A percentile compares a stretch with the other conserved stretches of the same genome.
phyloP scores from a whole-genome alignment of 768 basidiomycete species.

The Rhodotorula babjevae region DNA sequence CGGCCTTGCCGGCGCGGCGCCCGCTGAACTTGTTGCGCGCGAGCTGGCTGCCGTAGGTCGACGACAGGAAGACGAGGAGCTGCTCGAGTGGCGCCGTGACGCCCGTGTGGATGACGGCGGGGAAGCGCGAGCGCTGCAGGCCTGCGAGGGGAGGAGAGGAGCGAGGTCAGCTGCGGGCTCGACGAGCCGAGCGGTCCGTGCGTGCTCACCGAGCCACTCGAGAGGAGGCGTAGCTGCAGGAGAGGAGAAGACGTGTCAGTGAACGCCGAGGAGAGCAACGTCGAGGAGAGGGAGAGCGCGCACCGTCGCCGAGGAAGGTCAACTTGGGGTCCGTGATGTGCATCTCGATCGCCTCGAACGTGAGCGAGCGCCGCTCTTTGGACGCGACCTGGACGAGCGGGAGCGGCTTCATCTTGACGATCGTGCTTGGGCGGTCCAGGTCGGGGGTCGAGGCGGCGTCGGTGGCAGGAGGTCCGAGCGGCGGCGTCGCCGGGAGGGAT shows the following conservation, averaged over 20 bases:
- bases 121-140: conserved; percentile 14
- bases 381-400: not conserved
- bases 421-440: not conserved
- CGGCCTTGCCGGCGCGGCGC: no score
- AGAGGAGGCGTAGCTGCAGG: conserved; percentile 11
- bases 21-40: not conserved
- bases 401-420: conserved; percentile 20
- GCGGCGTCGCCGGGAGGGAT: conserved; percentile 49
- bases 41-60: conserved; percentile 1
- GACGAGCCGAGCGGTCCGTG: no score
- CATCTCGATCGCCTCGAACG: conserved; percentile 32
- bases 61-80: conserved; percentile 48
- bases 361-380: conserved; percentile 2
- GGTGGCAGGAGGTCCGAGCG: not conserved
- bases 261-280: no score
- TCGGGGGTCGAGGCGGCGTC: not conserved
- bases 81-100: conserved; percentile 62
- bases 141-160: not conserved
- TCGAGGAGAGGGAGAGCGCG: no score
- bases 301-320: conserved; percentile 33
- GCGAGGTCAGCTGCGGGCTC: not conserved
- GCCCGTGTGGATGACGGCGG: conserved; percentile 10
- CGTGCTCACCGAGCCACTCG: conserved; percentile 1
- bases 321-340: conserved; percentile 28
- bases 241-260: not conserved